Base-by-base conservation (phyloP, 2,329 filamentous ascomycete genomes). In the Aspergillus neotritici region DNA sequence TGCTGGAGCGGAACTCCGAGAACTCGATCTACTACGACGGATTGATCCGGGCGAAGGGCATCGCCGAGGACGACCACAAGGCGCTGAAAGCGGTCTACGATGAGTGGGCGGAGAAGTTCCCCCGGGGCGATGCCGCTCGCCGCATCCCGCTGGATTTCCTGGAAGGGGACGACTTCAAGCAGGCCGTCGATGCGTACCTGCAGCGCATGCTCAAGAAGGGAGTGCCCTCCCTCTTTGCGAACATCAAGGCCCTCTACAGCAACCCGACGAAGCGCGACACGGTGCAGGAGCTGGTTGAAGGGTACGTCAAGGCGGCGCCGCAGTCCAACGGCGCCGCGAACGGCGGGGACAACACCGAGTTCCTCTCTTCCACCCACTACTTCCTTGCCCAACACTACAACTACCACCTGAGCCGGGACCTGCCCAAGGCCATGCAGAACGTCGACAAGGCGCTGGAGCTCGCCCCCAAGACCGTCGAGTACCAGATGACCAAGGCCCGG, bases 331-430 rank as follows among this genome's bases (percentile, higher is more conserved):
- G 69, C 16, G 74, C 69, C 13, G 69, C 68, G 34, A 76, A 77
- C 44, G 75, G 73, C 16, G 73, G n/a, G n/a, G n/a, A 80, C 39
- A 69, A 71, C n/a, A 73, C 72, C 30, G 59, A 63, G 21, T 91
- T 91, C 61, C 77, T 86, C 57, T 79, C 87, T 11, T 87, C 90
- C 2, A 86, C 87, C 11, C 79, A 90, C 38, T 97, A 94, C 68
- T 98, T 94, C 72, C 79, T 98, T 41, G 90, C 90, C 7, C 93
- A 97, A 62, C 94, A 98, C 69, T 94, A 96, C 75, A 93, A 95
- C 71, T 96, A 95, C 66, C 77, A 86, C 64, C 74, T 87, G 46
- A 95, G 87, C 62, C 87, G 90, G 33, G 81, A 97, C 63, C 77
- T 97, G 16, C 57, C 76, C 45, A 93, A 89, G 68, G 91, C 94